Percentiles rank a stretch among this genome's conserved stretches.
phyloP scores from a whole-genome alignment of 345 rosid species.

The Melaleuca quinquenervia region DNA sequence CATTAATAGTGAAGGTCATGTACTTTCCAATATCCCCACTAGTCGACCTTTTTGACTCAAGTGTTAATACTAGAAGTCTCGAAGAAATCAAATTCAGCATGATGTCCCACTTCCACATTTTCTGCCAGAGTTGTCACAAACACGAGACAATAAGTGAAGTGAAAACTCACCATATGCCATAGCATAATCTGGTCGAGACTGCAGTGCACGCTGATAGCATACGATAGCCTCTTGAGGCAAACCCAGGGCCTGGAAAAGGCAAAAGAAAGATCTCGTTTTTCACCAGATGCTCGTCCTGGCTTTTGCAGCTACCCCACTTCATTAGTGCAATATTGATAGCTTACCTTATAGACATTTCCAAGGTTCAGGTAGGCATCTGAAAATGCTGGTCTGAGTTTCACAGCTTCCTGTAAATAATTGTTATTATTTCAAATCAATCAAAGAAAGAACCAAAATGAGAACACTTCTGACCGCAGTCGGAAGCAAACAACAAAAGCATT shows the following conservation, averaged over 20 bases:
- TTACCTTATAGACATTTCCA: slow-evolving; percentile 97
- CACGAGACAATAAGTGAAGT: background rate
- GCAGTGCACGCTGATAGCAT: slow-evolving; percentile 89
- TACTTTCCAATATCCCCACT: background rate
- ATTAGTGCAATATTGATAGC: slow-evolving; percentile 14
- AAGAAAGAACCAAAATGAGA: background rate
- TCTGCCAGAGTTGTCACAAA: background rate
- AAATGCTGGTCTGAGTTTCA: slow-evolving; percentile 78
- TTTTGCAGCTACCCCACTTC: slow-evolving; percentile 20
- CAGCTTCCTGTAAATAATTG: slow-evolving; percentile 67
- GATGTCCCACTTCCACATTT: background rate
- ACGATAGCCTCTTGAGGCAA: slow-evolving; percentile 89
- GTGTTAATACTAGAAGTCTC: background rate
- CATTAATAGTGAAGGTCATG: background rate
- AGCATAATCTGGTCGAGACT: slow-evolving; percentile 70
- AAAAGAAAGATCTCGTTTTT: slow-evolving; percentile 26
- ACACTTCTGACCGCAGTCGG: background rate
- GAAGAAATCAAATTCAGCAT: background rate
- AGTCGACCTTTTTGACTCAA: background rate
- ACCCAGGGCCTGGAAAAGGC: slow-evolving; percentile 71
- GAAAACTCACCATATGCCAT: slow-evolving; percentile 68
- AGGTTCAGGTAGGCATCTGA: slow-evolving; percentile 95
- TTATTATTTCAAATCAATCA: background rate
- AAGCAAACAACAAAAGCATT: background rate
- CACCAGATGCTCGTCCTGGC: slow-evolving; percentile 15